phyloP scores from a whole-genome alignment of 139 green algal genomes.

The Zygnema cylindricum region DNA sequence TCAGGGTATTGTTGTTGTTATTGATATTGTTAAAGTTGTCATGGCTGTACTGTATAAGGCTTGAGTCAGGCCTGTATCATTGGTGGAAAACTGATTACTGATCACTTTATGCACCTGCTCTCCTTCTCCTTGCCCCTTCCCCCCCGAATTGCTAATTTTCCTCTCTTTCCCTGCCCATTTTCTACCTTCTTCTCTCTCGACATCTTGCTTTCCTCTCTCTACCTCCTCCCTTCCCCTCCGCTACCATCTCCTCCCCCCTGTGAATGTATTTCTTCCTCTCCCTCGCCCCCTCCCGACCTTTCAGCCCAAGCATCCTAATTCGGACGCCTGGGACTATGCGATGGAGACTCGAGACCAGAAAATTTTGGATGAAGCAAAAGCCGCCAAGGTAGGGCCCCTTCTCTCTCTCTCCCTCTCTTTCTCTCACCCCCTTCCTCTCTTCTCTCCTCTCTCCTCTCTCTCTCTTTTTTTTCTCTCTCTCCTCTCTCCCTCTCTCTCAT shows the following conservation, averaged over 20 bases:
- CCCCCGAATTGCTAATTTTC: too few relatives aligned
- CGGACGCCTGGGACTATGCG: slow-evolving; percentile 46
- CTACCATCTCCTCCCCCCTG: too few relatives aligned
- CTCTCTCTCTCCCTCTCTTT: neutral
- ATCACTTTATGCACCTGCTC: too few relatives aligned
- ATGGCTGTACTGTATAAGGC: too few relatives aligned
- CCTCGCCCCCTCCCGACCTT: neutral
- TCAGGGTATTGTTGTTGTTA: too few relatives aligned
- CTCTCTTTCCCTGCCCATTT: neutral
- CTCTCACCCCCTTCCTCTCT: neutral
- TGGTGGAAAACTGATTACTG: too few relatives aligned
- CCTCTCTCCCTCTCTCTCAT: neutral
- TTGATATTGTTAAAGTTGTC: too few relatives aligned
- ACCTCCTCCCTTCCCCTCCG: too few relatives aligned
- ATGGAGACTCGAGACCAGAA: slow-evolving; percentile 44
- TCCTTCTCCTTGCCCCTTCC: too few relatives aligned
- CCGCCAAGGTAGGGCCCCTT: neutral
- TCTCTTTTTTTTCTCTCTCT: neutral
- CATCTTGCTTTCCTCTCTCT: neutral
- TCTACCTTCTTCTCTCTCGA: neutral
- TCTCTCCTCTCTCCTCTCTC: neutral
- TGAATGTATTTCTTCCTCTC: neutral
- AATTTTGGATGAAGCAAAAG: slow-evolving; percentile 48
- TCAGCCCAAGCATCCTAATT: slow-evolving; percentile 49
- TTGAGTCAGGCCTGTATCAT: too few relatives aligned